Conservation (phyloP, 768 basidiomycete genomes). For the Trametes maxima region DNA sequence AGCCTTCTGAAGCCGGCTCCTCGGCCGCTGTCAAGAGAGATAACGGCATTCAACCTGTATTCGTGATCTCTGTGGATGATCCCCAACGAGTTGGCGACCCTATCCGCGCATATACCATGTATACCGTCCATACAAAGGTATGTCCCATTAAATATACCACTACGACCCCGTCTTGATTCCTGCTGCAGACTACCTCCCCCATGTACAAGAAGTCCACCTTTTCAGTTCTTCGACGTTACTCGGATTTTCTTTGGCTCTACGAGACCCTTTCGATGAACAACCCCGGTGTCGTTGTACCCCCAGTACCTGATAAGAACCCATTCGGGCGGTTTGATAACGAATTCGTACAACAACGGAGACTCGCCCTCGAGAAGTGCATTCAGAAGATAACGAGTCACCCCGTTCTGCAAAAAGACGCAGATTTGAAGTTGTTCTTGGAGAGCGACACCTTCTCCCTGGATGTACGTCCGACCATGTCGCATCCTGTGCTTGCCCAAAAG, state of each 20-base stretch:
- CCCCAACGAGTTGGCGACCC: slow-evolving; percentile 98
- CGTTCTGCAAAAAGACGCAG: slow-evolving; percentile 82
- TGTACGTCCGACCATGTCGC: slow-evolving; percentile 47
- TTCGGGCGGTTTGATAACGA: slow-evolving; percentile 92
- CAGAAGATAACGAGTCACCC: slow-evolving; percentile 94
- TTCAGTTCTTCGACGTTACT: slow-evolving; percentile 95
- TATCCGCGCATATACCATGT: slow-evolving; percentile 91
- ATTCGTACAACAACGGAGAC: slow-evolving; percentile 85
- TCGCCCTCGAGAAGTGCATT: slow-evolving; percentile 86
- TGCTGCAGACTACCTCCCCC: slow-evolving; percentile 76
- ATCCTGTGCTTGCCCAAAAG: not conserved
- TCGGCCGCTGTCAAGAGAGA: slow-evolving; percentile 32
- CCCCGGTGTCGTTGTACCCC: slow-evolving; percentile 96
- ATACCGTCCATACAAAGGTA: slow-evolving; percentile 91
- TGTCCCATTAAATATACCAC: slow-evolving; percentile 25
- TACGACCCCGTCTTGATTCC: not conserved
- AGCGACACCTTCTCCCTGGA: slow-evolving; percentile 90
- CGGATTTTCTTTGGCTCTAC: slow-evolving; percentile 97
- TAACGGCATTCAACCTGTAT: slow-evolving; percentile 65
- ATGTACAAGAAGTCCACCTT: slow-evolving; percentile 81
- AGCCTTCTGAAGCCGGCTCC: slow-evolving; percentile 7
- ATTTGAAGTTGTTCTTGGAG: slow-evolving; percentile 89
- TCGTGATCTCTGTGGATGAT: slow-evolving; percentile 91
- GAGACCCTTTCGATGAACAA: slow-evolving; percentile 88
- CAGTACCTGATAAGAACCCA: slow-evolving; percentile 92